Conservation (phyloP, 2,329 filamentous ascomycete genomes). For the Venturia asperata region DNA sequence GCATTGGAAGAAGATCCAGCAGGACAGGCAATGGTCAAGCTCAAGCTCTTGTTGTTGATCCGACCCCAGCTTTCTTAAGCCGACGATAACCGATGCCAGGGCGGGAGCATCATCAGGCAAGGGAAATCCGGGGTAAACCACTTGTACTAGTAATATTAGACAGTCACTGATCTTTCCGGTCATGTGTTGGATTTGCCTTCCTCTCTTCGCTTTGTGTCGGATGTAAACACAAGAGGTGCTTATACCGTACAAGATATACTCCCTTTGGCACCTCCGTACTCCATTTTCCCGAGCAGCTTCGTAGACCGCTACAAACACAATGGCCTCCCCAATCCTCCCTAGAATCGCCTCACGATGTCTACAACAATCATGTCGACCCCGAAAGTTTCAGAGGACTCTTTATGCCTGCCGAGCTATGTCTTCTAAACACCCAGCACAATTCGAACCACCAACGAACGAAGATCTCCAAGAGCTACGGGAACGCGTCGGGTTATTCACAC, state of each 20-base stretch:
- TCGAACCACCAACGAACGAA: conserved; percentile 59
- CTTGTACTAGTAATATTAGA: too few species aligned
- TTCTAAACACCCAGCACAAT: conserved; percentile 61
- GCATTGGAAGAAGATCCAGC: not conserved
- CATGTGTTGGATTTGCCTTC: not conserved
- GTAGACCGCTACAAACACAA: conserved; percentile 19
- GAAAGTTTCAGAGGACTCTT: conserved; percentile 23
- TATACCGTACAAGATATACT: not conserved
- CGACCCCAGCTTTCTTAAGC: conserved; percentile 12
- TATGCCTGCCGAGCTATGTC: conserved; percentile 45
- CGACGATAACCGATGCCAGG: conserved; percentile 8
- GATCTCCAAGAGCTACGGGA: conserved; percentile 78
- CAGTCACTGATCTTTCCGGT: not conserved
- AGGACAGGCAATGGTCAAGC: not conserved
- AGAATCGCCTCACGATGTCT: conserved; percentile 35
- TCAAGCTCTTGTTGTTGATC: conserved; percentile 9
- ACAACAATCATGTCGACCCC: conserved; percentile 28
- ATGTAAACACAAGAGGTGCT: not conserved
- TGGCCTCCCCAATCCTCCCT: conserved; percentile 29
- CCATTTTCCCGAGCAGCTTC: not conserved
- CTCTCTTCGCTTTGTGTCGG: not conserved
- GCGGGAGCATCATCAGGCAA: not conserved
- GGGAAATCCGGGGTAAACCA: not conserved
- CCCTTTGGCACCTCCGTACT: not conserved
- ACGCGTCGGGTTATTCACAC: conserved; percentile 81